These are phyloP conservation scores for Talaromyces stipitatus DNA, from an alignment of 495 filamentous ascomycete genomes.

Conservation along the genomic window DNA sequence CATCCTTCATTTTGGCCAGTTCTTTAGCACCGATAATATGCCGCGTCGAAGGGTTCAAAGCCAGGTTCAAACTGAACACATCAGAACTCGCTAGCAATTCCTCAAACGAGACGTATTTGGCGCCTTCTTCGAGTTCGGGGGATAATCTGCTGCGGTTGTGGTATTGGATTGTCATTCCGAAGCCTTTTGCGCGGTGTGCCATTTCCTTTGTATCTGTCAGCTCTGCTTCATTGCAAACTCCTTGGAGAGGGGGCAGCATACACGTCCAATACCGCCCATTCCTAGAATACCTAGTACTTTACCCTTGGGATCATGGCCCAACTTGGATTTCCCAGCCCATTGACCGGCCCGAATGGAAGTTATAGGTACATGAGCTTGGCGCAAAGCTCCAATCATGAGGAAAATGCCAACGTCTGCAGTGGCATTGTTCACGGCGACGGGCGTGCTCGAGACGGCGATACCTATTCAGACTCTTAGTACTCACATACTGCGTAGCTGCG, in stretches of 20 bases:
- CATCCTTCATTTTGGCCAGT: conserved; percentile 65
- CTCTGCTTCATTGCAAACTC: neutral
- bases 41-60: conserved; percentile 56
- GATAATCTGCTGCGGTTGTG: conserved; percentile 56
- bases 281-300: conserved; percentile 76
- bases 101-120: conserved; percentile 60
- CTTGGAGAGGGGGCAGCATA: conserved; percentile 13
- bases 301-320: conserved; percentile 60
- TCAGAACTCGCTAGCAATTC: conserved; percentile 62
- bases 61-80: conserved; percentile 71
- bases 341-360: conserved; percentile 52
- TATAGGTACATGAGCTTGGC: conserved; percentile 57
- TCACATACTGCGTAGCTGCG: neutral
- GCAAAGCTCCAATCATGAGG: conserved; percentile 61
- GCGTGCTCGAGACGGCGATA: conserved; percentile 61
- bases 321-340: conserved; percentile 43
- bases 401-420: conserved; percentile 69
- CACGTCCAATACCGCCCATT: conserved; percentile 74
- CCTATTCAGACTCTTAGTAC: conserved; percentile 17
- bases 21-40: conserved; percentile 62
- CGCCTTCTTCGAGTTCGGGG: conserved; percentile 45
- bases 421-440: conserved; percentile 59
- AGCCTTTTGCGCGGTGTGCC: conserved; percentile 58
- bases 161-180: conserved; percentile 66
- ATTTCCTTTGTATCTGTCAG: conserved; percentile 48